Conservation (phyloP, 2,329 filamentous ascomycete genomes). For the Ascochyta koolunga region DNA sequence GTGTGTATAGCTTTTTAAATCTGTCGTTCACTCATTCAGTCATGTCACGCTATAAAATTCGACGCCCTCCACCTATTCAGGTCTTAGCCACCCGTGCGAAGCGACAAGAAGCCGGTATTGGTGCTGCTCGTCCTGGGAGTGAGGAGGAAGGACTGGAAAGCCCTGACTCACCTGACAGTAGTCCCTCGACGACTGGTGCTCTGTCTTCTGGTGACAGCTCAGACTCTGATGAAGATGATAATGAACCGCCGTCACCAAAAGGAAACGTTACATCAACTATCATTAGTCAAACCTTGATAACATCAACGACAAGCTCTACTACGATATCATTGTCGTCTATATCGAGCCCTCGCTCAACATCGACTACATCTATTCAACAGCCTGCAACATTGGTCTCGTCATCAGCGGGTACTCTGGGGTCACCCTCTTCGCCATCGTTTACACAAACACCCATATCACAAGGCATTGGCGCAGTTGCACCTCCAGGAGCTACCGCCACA, state of each 20-base stretch:
- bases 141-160: conserved; percentile 27
- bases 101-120: conserved; percentile 27
- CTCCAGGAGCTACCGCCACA: conserved; percentile 17
- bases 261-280: conserved; percentile 3
- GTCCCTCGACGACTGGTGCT: conserved; percentile 18
- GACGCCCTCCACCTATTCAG: conserved; percentile 35
- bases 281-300: background rate
- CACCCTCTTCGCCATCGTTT: conserved; percentile 7
- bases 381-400: background rate
- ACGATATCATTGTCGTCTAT: background rate
- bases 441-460: conserved; percentile 12
- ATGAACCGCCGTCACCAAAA: conserved; percentile 20
- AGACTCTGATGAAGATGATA: conserved; percentile 25
- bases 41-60: conserved; percentile 39
- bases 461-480: conserved; percentile 17
- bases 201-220: conserved; percentile 17
- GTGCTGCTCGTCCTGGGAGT: conserved; percentile 12
- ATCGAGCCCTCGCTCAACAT: background rate
- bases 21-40: conserved; percentile 3
- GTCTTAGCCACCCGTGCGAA: conserved; percentile 22
- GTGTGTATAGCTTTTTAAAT: conserved; percentile 17
- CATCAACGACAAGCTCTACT: background rate
- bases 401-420: background rate
- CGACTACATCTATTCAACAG: background rate
- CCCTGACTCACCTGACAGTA: conserved; percentile 31